Percentiles rank a stretch among this genome's conserved stretches.
phyloP scores from a whole-genome alignment of 352 stramenopile species.

The Phytophthora vignae region DNA sequence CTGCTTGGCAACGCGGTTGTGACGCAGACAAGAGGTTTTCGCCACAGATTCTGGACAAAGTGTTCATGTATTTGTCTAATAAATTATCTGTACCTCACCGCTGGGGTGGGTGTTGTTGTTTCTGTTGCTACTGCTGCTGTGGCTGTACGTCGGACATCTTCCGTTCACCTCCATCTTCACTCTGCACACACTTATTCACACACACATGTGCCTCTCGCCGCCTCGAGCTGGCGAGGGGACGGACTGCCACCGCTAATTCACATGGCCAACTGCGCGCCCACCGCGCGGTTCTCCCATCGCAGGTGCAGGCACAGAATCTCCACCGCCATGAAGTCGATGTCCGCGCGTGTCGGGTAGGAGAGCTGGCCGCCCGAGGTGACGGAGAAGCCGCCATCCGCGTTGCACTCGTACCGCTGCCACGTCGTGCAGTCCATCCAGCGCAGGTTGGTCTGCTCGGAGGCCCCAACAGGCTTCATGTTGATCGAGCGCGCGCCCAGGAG shows the following conservation, averaged over 20 bases:
- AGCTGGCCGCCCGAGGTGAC: slow-evolving; percentile 41
- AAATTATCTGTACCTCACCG: slow-evolving; percentile 38
- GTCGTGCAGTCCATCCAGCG: slow-evolving; percentile 41
- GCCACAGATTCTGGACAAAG: slow-evolving; percentile 18
- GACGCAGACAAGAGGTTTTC: neutral
- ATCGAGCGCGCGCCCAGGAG: slow-evolving; percentile 44
- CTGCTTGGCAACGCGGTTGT: neutral
- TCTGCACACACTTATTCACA: slow-evolving; percentile 36
- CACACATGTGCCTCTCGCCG: slow-evolving; percentile 19
- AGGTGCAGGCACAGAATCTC: slow-evolving; percentile 50
- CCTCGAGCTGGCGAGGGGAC: slow-evolving; percentile 4
- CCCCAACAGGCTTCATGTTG: slow-evolving; percentile 1
- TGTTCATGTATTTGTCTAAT: slow-evolving; percentile 33
- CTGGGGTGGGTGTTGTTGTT: slow-evolving; percentile 31
- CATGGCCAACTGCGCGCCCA: slow-evolving; percentile 30
- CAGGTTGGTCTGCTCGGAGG: slow-evolving; percentile 13
- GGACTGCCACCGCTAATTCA: slow-evolving; percentile 12
- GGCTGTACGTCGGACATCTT: slow-evolving; percentile 12
- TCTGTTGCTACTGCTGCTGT: slow-evolving; percentile 23
- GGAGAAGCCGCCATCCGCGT: slow-evolving; percentile 31
- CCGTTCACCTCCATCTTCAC: slow-evolving; percentile 28
- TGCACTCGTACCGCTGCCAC: slow-evolving; percentile 44
- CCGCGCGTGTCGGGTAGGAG: slow-evolving; percentile 35
- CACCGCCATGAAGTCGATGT: slow-evolving; percentile 44
- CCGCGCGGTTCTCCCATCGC: slow-evolving; percentile 42